Evolutionary conservation across 257 asterid species (phyloP), one percentile per base, ranked within the genome.

Genomic region (Solanum dulcamara): DNA sequence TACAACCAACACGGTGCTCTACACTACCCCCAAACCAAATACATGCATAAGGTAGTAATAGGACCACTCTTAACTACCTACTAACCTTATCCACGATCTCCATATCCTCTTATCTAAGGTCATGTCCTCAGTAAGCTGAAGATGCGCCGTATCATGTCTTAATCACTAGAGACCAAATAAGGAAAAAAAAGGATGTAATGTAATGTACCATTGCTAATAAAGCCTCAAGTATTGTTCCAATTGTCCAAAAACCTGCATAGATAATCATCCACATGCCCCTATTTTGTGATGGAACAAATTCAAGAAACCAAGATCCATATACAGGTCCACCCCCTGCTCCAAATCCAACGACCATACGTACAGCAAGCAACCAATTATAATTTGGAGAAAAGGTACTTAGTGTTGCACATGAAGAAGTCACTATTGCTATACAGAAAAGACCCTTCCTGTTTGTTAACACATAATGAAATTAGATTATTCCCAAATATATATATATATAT

Each of bases 301-400:
- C 98, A 30, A 94, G 91, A 92, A 91, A 94, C 98, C 98, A 95
- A 81, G 97, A 84, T 28, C 93, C 87, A 90, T 95, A 94, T 60
- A 95, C 95, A 8, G 96, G 95, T 46, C 93, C 94, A 84, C 98
- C 97, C 40, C 98, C 97, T 33, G 91, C 85, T 74, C 98, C 98
- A 86, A 90, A 87, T 85, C 97, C 96, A 86, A 90, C 95, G 72
- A 94, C 74, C 90, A 86, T 84, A 20, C 96, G 93, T 14, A 90
- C 87, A 81, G 87, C 5, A 83, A 94, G 72, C 88, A 95, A 83
- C 22, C 85, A 87, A 50, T 74, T 32, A 74, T 93, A 95, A 86
- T 93, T 92, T 26, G 93, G 91, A 86, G 98, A 91, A 80, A 91
- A 88, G 48, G 94, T 87, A 87, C 94, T 91, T 7, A 93, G 89